Base-by-base conservation (phyloP, 2,329 filamentous ascomycete genomes). In the Neopestalotiopsis sp. region DNA sequence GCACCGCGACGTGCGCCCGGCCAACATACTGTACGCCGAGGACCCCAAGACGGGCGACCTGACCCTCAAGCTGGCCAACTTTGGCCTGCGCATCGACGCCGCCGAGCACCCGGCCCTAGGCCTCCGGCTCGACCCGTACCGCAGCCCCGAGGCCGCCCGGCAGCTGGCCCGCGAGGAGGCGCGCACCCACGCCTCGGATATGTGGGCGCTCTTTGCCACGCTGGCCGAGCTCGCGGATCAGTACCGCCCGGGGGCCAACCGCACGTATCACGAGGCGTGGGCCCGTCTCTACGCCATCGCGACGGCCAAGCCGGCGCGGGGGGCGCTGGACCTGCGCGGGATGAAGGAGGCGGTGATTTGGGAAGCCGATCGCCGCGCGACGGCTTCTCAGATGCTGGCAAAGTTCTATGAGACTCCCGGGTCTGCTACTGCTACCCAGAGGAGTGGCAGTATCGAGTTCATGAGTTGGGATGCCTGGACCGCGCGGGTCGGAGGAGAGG, bases 141-240 rank as follows among this genome's bases (percentile, higher is more conserved):
- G 42, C 9, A 38, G 38, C 20, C 61, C 61, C 34, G 61, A 64
- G 28, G 42, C 42, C 24, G 24, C 24, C 24, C 24, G 24, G 24
- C 24, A 24, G 9, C 20, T 6, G 17, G 20, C 10, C 42, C 20
- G 40, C 12, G 42, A 52, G 42, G 42, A 52, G 42, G 30, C 38
- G 10, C 61, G 20, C 17, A 49, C 38, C 20, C 61, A 64, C n/a
- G 61, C 61, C 42, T 45, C 61, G 17, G 61, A 64, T 24, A 49
- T 64, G 61, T 64, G 61, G 61, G 49, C 61, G 34, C 61, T 64
- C 40, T 64, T 64, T 49, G 61, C 61, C 42, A 64, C 61, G 5
- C 61, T 64, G 14, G n/a, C 32, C 38, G 61, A 64, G 12, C 20
- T 64, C 6, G 61, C 61, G 4, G 28, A 64, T 4, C 42, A 14